phyloP scores from a whole-genome alignment of 2,329 filamentous ascomycete species.

The Trichoderma polysporum region DNA sequence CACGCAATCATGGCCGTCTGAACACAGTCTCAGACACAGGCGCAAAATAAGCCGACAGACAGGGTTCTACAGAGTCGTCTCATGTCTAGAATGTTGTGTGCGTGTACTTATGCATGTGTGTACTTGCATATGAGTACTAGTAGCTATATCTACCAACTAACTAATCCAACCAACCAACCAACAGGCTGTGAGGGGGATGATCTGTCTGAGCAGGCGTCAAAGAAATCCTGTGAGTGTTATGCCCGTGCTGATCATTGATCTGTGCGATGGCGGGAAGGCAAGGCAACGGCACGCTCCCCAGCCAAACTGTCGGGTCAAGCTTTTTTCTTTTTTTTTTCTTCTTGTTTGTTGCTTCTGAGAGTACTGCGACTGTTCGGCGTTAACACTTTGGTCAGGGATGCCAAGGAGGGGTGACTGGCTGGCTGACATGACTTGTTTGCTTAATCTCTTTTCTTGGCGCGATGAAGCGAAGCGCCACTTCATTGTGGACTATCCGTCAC shows the following conservation, averaged over 20 bases:
- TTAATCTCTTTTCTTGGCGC: not conserved
- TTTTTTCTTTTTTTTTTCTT: not conserved
- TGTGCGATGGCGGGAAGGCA: not conserved
- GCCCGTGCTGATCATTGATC: not conserved
- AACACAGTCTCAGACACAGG: conserved; percentile 8
- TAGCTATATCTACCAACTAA: not conserved
- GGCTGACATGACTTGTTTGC: not conserved
- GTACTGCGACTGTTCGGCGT: not conserved
- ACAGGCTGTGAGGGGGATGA: not conserved
- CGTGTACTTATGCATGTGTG: not conserved
- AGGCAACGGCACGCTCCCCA: not conserved
- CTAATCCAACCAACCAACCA: not conserved
- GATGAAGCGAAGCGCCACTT: not conserved
- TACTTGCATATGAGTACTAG: not conserved
- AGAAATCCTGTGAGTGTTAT: not conserved
- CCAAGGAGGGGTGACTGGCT: not conserved
- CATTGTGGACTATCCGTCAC: not conserved
- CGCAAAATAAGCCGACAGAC: not conserved
- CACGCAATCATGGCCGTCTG: not conserved
- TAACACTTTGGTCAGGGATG: not conserved
- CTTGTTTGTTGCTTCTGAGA: not conserved
- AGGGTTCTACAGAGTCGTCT: not conserved
- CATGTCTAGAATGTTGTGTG: not conserved
- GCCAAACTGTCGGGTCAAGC: not conserved
- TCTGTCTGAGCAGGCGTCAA: not conserved